phyloP scores from a whole-genome alignment of 768 basidiomycete species.

The Steccherinum ochraceum region DNA sequence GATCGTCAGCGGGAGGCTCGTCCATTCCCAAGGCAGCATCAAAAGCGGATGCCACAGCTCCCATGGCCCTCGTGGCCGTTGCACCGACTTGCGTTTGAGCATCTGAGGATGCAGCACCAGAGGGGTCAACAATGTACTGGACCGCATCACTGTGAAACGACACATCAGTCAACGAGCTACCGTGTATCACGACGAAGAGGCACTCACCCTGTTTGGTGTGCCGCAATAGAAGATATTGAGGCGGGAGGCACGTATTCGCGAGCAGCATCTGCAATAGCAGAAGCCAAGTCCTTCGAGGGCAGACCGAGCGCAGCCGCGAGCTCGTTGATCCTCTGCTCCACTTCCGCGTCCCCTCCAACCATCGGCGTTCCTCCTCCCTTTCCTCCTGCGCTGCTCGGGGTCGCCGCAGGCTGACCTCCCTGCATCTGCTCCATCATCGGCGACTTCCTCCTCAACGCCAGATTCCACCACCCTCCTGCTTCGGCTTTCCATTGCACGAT shows the following conservation, averaged over 20 bases:
- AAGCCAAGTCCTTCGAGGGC: slow-evolving; percentile 51
- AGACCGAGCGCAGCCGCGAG: slow-evolving; percentile 61
- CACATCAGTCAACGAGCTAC: neutral
- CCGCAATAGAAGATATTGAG: slow-evolving; percentile 49
- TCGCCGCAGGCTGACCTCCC: slow-evolving; percentile 3
- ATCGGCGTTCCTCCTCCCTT: neutral
- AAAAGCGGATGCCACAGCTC: slow-evolving; percentile 12
- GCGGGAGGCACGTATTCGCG: slow-evolving; percentile 54
- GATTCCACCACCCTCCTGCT: slow-evolving; percentile 59
- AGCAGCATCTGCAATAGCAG: slow-evolving; percentile 56
- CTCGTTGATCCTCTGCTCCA: slow-evolving; percentile 53
- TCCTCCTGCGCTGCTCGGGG: neutral
- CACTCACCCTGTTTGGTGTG: slow-evolving; percentile 35
- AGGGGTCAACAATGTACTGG: slow-evolving; percentile 19
- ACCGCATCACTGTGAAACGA: slow-evolving; percentile 12
- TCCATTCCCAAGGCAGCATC: slow-evolving; percentile 21
- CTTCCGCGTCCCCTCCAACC: slow-evolving; percentile 16
- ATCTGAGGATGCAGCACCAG: slow-evolving; percentile 8
- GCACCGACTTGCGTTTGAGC: slow-evolving; percentile 6
- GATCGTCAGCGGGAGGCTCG: slow-evolving; percentile 18
- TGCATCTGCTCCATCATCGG: slow-evolving; percentile 16
- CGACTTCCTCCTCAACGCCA: slow-evolving; percentile 34
- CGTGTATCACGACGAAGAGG: neutral
- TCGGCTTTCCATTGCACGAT: slow-evolving; percentile 41
- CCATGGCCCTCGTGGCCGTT: slow-evolving; percentile 7